Evolutionary conservation across 495 filamentous ascomycete genomes (phyloP).

Genomic region (Penicillium canescens): DNA sequence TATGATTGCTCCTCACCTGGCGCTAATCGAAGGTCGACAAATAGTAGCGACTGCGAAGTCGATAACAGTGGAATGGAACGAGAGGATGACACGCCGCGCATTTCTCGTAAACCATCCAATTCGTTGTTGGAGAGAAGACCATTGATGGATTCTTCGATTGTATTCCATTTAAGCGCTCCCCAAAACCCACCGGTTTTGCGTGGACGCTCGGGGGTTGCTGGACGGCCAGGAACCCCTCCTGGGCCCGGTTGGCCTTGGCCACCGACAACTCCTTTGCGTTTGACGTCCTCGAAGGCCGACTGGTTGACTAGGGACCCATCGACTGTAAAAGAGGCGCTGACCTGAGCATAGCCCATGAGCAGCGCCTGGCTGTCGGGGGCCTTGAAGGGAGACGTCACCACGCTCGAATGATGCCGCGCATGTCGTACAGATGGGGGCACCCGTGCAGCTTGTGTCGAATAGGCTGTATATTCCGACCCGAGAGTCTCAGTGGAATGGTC

Average conservation of each 20-base stretch:
- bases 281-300: constrained; percentile 90
- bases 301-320: constrained; percentile 91
- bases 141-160: constrained; percentile 82
- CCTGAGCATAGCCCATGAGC: constrained; percentile 97
- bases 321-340: constrained; percentile 87
- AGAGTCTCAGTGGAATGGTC: constrained; percentile 93
- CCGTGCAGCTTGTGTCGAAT: constrained; percentile 51
- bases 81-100: constrained; percentile 78
- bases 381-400: constrained; percentile 42
- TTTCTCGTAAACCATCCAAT: constrained; percentile 89
- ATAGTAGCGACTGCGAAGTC: constrained; percentile 95
- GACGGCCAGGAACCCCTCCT: constrained; percentile 57
- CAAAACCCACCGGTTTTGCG: constrained; percentile 80
- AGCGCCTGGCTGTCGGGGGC: constrained; percentile 66
- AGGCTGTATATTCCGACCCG: constrained; percentile 83
- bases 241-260: constrained; percentile 79
- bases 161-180: constrained; percentile 83
- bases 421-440: constrained; percentile 51
- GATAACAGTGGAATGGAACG: constrained; percentile 86
- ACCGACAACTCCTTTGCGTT: constrained; percentile 87
- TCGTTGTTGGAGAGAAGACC: constrained; percentile 83
- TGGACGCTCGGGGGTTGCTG: constrained; percentile 53
- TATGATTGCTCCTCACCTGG: constrained; percentile 90
- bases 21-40: constrained; percentile 84
- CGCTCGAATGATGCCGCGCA: constrained; percentile 60